Percentiles rank a stretch among this genome's conserved stretches.
These are phyloP conservation scores for Abrus precatorius DNA, from an alignment of 306 rosid genomes.

Conservation along the genomic window DNA sequence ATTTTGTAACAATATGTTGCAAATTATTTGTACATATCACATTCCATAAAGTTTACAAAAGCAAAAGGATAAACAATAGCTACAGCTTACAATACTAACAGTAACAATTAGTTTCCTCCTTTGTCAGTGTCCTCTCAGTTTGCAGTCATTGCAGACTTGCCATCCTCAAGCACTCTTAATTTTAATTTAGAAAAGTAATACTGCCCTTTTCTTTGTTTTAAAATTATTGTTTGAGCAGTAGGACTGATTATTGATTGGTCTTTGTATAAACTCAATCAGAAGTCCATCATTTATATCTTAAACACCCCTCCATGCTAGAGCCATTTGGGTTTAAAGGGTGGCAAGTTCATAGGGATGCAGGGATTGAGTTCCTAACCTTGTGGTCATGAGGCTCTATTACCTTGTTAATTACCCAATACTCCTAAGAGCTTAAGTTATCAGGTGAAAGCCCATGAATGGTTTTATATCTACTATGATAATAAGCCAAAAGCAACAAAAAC, in stretches of 20 bases:
- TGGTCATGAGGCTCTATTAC: too few species aligned
- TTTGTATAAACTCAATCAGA: not conserved
- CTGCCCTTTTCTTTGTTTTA: not conserved
- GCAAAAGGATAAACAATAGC: not conserved
- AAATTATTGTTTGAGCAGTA: not conserved
- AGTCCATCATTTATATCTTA: not conserved
- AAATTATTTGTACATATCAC: not conserved
- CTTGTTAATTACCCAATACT: too few species aligned
- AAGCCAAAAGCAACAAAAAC: too few species aligned
- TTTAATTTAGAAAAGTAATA: not conserved
- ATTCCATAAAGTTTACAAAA: not conserved
- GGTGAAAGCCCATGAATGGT: not conserved
- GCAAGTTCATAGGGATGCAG: too few species aligned
- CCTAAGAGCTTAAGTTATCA: too few species aligned
- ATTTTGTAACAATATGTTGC: not conserved
- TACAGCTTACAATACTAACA: not conserved
- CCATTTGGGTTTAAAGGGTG: too few species aligned
- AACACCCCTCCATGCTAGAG: too few species aligned
- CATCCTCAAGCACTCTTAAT: not conserved
- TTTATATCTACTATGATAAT: not conserved
- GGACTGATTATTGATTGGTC: not conserved
- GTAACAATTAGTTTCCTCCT: conserved; percentile 8
- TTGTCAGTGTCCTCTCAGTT: not conserved
- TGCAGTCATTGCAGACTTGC: not conserved
- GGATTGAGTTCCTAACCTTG: too few species aligned